Evolutionary conservation across 768 basidiomycete genomes (phyloP).

Genomic region (Suillus luteus): DNA sequence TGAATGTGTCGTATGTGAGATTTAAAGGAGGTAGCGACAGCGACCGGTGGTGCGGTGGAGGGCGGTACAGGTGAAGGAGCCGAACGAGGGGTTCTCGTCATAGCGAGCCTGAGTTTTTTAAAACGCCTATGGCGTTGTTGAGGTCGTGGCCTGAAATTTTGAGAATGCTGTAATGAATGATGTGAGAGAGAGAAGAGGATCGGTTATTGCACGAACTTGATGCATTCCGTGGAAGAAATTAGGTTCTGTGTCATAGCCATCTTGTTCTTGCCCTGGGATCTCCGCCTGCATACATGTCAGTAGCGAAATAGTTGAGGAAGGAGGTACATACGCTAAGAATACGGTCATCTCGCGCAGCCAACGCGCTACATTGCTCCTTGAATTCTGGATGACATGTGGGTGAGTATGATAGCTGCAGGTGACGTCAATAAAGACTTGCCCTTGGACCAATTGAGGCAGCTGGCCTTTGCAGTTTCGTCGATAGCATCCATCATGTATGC

Average conservation of each 20-base stretch:
- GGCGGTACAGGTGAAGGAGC: background rate
- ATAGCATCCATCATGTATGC: background rate
- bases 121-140: background rate
- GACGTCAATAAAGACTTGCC: background rate
- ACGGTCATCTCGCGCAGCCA: background rate
- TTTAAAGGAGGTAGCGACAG: background rate
- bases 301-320: background rate
- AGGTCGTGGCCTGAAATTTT: background rate
- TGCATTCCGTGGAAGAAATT: background rate
- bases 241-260: background rate
- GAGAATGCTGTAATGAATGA: background rate
- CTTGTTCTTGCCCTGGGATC: background rate
- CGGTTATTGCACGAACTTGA: background rate
- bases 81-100: background rate
- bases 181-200: background rate
- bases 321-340: background rate
- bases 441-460: background rate
- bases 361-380: background rate
- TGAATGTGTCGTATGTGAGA: background rate
- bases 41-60: background rate
- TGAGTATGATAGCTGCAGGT: background rate
- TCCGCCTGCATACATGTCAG: background rate
- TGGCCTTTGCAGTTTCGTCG: background rate
- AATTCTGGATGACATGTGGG: background rate
- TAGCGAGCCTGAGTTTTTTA: background rate